phyloP scores from a whole-genome alignment of 2,329 filamentous ascomycete species.

The Fusarium sp. region DNA sequence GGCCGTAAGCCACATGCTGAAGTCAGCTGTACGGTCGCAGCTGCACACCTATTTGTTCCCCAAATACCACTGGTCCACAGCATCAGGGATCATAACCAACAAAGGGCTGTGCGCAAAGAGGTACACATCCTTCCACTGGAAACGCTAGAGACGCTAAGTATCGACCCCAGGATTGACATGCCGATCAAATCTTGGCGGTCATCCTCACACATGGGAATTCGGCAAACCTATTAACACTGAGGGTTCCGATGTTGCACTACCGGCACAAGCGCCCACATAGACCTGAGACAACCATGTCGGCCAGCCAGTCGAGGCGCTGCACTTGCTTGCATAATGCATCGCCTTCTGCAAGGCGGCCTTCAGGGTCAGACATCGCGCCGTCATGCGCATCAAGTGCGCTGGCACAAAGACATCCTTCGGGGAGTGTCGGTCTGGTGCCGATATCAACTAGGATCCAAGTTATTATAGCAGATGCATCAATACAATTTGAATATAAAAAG shows the following conservation, averaged over 20 bases:
- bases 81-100: slow-evolving; percentile 5
- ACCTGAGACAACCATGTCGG: slow-evolving; percentile 1
- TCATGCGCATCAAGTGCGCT: slow-evolving; percentile 22
- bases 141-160: background rate
- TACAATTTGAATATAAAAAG: background rate
- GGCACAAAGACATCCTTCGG: slow-evolving; percentile 24
- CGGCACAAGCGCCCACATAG: background rate
- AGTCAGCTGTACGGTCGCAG: slow-evolving; percentile 2
- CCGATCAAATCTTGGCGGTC: background rate
- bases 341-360: slow-evolving; percentile 2
- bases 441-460: background rate
- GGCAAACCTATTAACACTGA: background rate
- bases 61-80: slow-evolving; percentile 5
- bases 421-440: slow-evolving; percentile 36
- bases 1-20: slow-evolving; percentile 21
- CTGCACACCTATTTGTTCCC: background rate
- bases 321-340: slow-evolving; percentile 21
- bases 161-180: background rate
- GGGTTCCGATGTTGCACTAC: background rate
- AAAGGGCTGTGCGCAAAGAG: background rate
- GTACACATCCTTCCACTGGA: background rate
- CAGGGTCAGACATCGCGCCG: slow-evolving; percentile 15
- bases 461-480: background rate
- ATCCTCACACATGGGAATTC: background rate
- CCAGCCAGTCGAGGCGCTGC: slow-evolving; percentile 16